Evolutionary conservation across 495 filamentous ascomycete genomes (phyloP).

Genomic region (Aspergillus baeticus): DNA sequence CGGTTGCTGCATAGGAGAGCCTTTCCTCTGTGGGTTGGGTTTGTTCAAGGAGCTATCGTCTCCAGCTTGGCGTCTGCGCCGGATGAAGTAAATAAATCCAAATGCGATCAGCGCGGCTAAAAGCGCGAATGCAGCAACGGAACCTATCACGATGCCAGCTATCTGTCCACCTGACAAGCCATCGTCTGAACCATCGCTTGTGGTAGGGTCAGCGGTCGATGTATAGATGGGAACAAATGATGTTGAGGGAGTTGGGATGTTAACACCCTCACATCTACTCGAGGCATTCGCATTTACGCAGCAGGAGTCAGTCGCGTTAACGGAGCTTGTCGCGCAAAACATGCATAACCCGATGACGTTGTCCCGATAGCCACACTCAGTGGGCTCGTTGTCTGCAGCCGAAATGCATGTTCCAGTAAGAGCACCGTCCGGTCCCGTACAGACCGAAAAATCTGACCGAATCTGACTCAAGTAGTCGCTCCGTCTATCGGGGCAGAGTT

Average conservation of each 20-base stretch:
- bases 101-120: constrained; percentile 61
- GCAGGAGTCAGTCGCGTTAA: constrained; percentile 93
- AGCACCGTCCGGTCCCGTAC: constrained; percentile 75
- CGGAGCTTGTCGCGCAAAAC: constrained; percentile 78
- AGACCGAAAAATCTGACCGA: constrained; percentile 89
- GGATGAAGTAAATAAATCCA: constrained; percentile 57
- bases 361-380: constrained; percentile 81
- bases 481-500: constrained; percentile 65
- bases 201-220: constrained; percentile 41
- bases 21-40: constrained; percentile 72
- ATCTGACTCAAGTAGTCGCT: constrained; percentile 71
- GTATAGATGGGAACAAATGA: constrained; percentile 65
- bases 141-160: constrained; percentile 86
- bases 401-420: constrained; percentile 72
- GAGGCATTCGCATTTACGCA: constrained; percentile 79
- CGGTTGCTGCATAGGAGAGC: constrained; percentile 50
- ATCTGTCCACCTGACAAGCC: constrained; percentile 81
- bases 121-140: constrained; percentile 68
- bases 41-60: constrained; percentile 76
- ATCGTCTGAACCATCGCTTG: constrained; percentile 25
- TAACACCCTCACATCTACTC: constrained; percentile 65
- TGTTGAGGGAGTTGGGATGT: constrained; percentile 72
- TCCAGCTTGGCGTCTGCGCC: constrained; percentile 58
- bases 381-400: constrained; percentile 75
- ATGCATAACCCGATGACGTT: constrained; percentile 85